These are phyloP conservation scores for Atkinsonella texensis DNA, from an alignment of 2,329 filamentous ascomycete species.

Conservation along the genomic window DNA sequence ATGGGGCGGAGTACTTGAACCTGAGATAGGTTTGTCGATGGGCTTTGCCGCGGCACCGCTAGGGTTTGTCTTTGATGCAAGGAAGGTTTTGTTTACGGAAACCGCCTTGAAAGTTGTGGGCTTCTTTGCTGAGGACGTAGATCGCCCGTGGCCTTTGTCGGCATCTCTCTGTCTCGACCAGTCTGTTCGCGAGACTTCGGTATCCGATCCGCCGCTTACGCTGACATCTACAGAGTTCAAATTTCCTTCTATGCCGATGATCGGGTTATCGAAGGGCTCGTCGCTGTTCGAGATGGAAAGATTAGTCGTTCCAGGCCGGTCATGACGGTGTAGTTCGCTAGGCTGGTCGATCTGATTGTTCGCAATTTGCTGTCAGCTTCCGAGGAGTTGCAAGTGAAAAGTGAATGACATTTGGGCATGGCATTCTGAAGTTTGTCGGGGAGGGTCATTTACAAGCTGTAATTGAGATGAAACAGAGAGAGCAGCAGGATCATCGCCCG, in stretches of 20 bases:
- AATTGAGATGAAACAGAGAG: constrained; percentile 35
- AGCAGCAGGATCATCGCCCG: constrained; percentile 40
- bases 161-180: constrained; percentile 41
- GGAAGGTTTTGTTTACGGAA: constrained; percentile 73
- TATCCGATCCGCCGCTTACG: constrained; percentile 64
- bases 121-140: constrained; percentile 55
- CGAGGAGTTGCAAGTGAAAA: not conserved
- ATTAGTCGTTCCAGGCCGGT: constrained; percentile 37
- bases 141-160: constrained; percentile 46
- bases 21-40: constrained; percentile 35
- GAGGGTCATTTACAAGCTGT: constrained; percentile 26
- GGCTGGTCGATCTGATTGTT: constrained; percentile 21
- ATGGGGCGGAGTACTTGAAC: constrained; percentile 34
- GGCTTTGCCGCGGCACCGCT: constrained; percentile 34
- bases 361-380: not conserved
- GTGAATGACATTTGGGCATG: not conserved
- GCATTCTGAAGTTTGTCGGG: not conserved
- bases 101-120: constrained; percentile 72
- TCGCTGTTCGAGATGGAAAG: constrained; percentile 26
- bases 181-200: constrained; percentile 54
- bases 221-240: constrained; percentile 54
- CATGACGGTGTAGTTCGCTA: constrained; percentile 32
- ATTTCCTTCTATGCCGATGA: constrained; percentile 45
- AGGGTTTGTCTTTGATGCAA: constrained; percentile 54
- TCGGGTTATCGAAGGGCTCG: constrained; percentile 45